Conservation (phyloP, 257 asterid genomes). For the Echium plantagineum region DNA sequence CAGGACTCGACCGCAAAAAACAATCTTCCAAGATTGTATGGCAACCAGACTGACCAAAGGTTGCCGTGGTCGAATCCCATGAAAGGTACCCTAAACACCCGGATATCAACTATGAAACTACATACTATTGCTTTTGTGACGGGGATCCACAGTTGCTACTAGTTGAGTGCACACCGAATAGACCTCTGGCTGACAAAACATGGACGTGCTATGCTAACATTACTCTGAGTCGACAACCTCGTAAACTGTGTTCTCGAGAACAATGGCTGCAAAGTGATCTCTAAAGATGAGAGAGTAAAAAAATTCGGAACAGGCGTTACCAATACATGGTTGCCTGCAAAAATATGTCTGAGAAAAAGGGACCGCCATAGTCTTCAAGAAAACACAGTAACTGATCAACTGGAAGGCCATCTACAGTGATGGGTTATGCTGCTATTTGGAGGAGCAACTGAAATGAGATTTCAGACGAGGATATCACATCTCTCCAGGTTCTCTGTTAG, state of each 20-base stretch:
- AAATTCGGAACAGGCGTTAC: conserved; percentile 12
- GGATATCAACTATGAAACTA: background rate
- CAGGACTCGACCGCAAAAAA: background rate
- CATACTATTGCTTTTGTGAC: too few species aligned
- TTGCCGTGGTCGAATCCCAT: background rate
- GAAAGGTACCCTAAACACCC: background rate
- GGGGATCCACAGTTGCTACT: too few species aligned
- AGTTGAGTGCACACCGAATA: too few species aligned
- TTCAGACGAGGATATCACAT: conserved; percentile 73
- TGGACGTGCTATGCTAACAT: background rate
- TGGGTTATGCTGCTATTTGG: background rate
- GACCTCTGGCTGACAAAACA: too few species aligned
- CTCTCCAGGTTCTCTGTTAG: conserved; percentile 67
- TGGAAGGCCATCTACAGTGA: background rate
- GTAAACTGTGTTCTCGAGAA: conserved; percentile 8
- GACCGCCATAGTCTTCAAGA: conserved; percentile 10
- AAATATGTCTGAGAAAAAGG: conserved; percentile 7
- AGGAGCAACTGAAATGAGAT: background rate
- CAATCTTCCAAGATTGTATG: background rate
- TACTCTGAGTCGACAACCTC: background rate
- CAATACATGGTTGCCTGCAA: conserved; percentile 17
- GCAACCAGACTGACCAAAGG: background rate
- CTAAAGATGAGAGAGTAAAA: conserved; percentile 6
- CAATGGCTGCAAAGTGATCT: conserved; percentile 12
- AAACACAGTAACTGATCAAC: conserved; percentile 12